These are phyloP conservation scores for Lasiosphaeria ovina DNA, from an alignment of 495 filamentous ascomycete genomes.

Conservation along the genomic window DNA sequence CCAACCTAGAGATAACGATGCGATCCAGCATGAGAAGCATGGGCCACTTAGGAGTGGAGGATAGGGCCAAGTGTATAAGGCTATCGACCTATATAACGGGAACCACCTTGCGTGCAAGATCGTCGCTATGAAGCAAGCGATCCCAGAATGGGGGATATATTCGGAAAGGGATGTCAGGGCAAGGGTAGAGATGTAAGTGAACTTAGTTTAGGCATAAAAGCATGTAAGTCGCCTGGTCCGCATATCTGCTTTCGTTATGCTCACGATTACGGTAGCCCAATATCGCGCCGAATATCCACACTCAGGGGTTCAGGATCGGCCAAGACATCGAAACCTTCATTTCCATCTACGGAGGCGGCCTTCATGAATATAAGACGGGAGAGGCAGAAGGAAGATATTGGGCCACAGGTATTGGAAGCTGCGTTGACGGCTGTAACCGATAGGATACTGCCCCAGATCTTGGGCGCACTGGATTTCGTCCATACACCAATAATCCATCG, in stretches of 20 bases:
- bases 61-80: constrained; percentile 17
- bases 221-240: constrained; percentile 13
- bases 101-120: constrained; percentile 14
- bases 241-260: constrained; percentile 11
- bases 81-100: constrained; percentile 17
- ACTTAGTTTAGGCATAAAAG: constrained; percentile 11
- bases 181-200: constrained; percentile 18
- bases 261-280: constrained; percentile 12
- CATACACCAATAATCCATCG: constrained; percentile 26
- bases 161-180: constrained; percentile 19
- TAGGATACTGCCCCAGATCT: constrained; percentile 22
- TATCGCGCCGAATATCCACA: constrained; percentile 16
- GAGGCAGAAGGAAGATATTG: no score
- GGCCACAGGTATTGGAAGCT: no score
- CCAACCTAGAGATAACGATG: constrained; percentile 15
- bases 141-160: constrained; percentile 16
- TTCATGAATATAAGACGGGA: constrained; percentile 4
- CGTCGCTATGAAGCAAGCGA: constrained; percentile 13
- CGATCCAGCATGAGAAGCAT: constrained; percentile 12
- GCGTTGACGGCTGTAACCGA: constrained; percentile 11
- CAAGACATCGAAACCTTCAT: constrained; percentile 19
- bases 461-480: constrained; percentile 20
- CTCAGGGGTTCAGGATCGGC: constrained; percentile 18
- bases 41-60: constrained; percentile 12
- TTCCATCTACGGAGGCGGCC: constrained; percentile 16